Evolutionary conservation across 2,329 filamentous ascomycete species (phyloP), one percentile per base, ranked within the genome.

Genomic region (Aulographum hederae): DNA sequence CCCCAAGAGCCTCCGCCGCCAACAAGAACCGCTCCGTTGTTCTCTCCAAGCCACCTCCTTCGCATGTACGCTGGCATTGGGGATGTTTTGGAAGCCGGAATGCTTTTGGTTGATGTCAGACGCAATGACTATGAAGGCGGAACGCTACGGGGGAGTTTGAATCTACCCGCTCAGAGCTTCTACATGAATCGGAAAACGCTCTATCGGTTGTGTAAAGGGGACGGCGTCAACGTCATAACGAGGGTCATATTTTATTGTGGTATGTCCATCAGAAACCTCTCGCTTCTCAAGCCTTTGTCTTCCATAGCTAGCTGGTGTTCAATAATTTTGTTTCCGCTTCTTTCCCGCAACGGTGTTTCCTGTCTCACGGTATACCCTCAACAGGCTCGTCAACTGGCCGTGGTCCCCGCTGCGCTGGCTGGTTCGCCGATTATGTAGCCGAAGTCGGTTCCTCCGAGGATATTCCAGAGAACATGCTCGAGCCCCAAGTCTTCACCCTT

Each of bases 111-210:
- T 18, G 34, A 38, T 36, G 53, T 60, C 19, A 53, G 58, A 15
- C 47, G 58, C 25, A 61, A 50, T n/a, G 58, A 61, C 41, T 61
- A 57, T 37, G 54, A 57, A 33, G 58, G 58, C 21, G 58, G 58
- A 11, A 43, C 48, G 4, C 57, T 61, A 30, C 45, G 49, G 16
- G 57, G 56, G n/a, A 57, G 53, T 39, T 41, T 62, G 19, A 61
- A 61, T 36, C 45, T 62, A 26, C 58, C 58, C n/a, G 58, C 58
- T 0, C 57, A 61, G 31, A 52, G 51, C 26, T 61, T 62, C 44
- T 60, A 53, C 42, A 47, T 52, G 50, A 61, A 61, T 38, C 43
- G 52, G 26, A 55, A 45, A 2, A 51, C 52, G n/a, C 42, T 61
- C 32, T 57, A 57, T 25, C 47, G 57, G 32, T 37, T 62, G 19